These are phyloP conservation scores for Metschnikowia lachancei DNA, from an alignment of 805 yeast genomes.

Conservation along the genomic window DNA sequence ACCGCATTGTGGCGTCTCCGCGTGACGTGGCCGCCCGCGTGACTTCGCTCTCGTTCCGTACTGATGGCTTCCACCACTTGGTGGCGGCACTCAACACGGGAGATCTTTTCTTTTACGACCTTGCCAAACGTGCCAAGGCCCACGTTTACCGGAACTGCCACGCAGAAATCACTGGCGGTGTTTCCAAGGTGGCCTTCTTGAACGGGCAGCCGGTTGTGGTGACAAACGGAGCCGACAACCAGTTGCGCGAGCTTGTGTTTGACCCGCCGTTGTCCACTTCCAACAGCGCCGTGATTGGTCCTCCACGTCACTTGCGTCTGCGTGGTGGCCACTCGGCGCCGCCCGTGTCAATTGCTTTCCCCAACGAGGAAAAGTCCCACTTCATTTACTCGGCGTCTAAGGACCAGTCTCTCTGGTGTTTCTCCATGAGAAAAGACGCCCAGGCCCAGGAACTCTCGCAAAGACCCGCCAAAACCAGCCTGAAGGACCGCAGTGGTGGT, in stretches of 20 bases:
- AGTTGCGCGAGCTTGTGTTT: slow-evolving; percentile 84
- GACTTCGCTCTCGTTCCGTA: slow-evolving; percentile 76
- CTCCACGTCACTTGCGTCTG: slow-evolving; percentile 87
- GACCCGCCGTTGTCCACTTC: slow-evolving; percentile 81
- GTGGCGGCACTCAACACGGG: slow-evolving; percentile 79
- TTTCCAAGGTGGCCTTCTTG: slow-evolving; percentile 67
- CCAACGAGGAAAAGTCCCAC: slow-evolving; percentile 74
- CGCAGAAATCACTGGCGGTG: slow-evolving; percentile 71
- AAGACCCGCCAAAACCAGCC: slow-evolving; percentile 44
- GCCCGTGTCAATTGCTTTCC: slow-evolving; percentile 71
- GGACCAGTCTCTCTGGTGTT: slow-evolving; percentile 85
- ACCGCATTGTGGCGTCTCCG: slow-evolving; percentile 48
- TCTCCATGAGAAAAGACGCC: slow-evolving; percentile 91
- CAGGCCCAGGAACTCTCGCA: slow-evolving; percentile 94
- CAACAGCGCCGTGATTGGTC: slow-evolving; percentile 65
- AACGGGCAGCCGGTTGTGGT: slow-evolving; percentile 91
- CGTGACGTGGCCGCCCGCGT: slow-evolving; percentile 40
- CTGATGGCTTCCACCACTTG: slow-evolving; percentile 83
- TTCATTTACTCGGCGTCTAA: slow-evolving; percentile 80
- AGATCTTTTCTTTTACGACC: slow-evolving; percentile 81
- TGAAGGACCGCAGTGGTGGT: slow-evolving; percentile 52
- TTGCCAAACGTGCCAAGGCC: slow-evolving; percentile 67
- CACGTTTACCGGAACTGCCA: slow-evolving; percentile 76
- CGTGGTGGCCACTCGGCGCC: slow-evolving; percentile 98
- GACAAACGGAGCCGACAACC: slow-evolving; percentile 89